A percentile compares a stretch with the other conserved stretches of the same genome.
Conservation (phyloP, 495 filamentous ascomycete species). For the Penicillium robsamsonii region DNA sequence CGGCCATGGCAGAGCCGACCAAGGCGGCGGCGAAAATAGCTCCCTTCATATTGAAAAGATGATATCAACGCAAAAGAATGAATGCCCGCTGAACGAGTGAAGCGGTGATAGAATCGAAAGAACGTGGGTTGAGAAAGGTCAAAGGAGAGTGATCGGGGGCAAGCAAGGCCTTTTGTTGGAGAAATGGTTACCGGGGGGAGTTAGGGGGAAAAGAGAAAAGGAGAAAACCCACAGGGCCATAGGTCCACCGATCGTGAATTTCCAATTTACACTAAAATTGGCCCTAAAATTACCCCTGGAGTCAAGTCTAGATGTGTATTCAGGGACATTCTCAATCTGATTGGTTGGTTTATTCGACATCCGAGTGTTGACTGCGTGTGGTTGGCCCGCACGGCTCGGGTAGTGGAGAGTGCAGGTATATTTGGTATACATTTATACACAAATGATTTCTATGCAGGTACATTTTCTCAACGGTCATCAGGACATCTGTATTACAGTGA, state of each 20-base stretch:
- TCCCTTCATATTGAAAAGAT: slow-evolving; percentile 63
- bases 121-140: slow-evolving; percentile 37
- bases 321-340: slow-evolving; percentile 19
- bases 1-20: slow-evolving; percentile 59
- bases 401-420: slow-evolving; percentile 16
- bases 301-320: slow-evolving; percentile 17
- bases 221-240: slow-evolving; percentile 15
- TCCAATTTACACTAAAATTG: slow-evolving; percentile 2
- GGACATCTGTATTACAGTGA: too few relatives aligned
- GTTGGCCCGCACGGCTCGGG: slow-evolving; percentile 32
- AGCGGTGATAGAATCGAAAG: slow-evolving; percentile 57
- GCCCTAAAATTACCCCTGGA: slow-evolving; percentile 13
- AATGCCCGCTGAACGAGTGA: slow-evolving; percentile 97
- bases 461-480: slow-evolving; percentile 6
- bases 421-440: slow-evolving; percentile 2
- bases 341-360: slow-evolving; percentile 9
- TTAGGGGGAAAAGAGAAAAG: slow-evolving; percentile 33
- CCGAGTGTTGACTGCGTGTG: slow-evolving; percentile 12
- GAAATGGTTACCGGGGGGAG: slow-evolving; percentile 26
- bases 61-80: slow-evolving; percentile 50
- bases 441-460: not conserved
- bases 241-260: slow-evolving; percentile 27
- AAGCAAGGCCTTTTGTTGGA: slow-evolving; percentile 50
- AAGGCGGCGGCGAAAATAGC: slow-evolving; percentile 64
- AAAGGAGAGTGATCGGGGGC: slow-evolving; percentile 46